These are phyloP conservation scores for Podosphaera aphanis DNA, from an alignment of 2,329 filamentous ascomycete species.

Conservation along the genomic window DNA sequence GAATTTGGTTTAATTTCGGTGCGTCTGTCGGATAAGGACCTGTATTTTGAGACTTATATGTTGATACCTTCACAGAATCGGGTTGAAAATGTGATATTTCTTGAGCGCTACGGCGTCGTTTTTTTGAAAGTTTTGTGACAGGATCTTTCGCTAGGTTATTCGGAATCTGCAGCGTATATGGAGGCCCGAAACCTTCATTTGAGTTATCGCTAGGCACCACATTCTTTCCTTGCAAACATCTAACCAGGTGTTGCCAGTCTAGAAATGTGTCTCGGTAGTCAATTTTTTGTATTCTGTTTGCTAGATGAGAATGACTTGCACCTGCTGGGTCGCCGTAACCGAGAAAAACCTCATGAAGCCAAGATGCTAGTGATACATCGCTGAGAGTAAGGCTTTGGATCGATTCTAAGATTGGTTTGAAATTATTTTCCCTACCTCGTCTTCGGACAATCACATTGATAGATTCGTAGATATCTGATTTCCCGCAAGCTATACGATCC, in stretches of 20 bases:
- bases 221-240: constrained; percentile 69
- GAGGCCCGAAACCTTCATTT: constrained; percentile 55
- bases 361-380: constrained; percentile 64
- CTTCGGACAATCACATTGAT: constrained; percentile 74
- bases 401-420: constrained; percentile 77
- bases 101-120: constrained; percentile 61
- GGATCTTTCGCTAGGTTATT: constrained; percentile 28
- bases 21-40: constrained; percentile 75
- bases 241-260: constrained; percentile 81
- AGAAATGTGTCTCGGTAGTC: constrained; percentile 90
- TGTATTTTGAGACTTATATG: constrained; percentile 69
- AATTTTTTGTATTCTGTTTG: constrained; percentile 53
- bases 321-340: constrained; percentile 83
- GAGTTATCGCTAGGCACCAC: constrained; percentile 56
- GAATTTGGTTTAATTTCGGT: constrained; percentile 58
- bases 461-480: constrained; percentile 54
- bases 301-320: constrained; percentile 62
- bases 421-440: constrained; percentile 82
- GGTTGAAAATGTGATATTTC: constrained; percentile 35
- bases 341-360: constrained; percentile 94
- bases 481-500: constrained; percentile 38
- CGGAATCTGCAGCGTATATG: constrained; percentile 57
- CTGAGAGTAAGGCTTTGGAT: constrained; percentile 70
- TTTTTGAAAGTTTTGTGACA: constrained; percentile 48
- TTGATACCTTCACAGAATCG: constrained; percentile 58